Evolutionary conservation across 352 stramenopile species (phyloP), one percentile per base, ranked within the genome.

Genomic region (Pythium plurisporium): DNA sequence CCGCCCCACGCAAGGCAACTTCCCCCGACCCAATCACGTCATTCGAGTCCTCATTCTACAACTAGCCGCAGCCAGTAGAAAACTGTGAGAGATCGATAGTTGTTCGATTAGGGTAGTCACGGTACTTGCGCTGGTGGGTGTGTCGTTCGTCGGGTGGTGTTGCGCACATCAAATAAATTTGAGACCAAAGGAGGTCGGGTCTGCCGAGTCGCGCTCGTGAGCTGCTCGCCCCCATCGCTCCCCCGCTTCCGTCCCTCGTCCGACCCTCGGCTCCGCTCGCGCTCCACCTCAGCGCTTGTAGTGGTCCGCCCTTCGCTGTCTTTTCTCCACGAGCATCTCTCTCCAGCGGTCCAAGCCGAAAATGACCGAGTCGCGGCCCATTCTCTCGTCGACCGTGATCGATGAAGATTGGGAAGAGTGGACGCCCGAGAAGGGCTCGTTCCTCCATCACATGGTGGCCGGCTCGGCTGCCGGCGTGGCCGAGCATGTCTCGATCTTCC

Each of bases 401-500:
- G 84, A 94, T 53, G 86, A 96, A 57, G 89, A 97, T 69, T 97
- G 87, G 87, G 92, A 98, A 56, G 92, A 97, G 64, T 98, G 92
- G 91, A 84, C 90, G 51, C 89, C 89, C 27, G 82, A 95, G 62
- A 95, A 94, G 57, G 86, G 89, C 12, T 96, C 91, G 14, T 99
- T 98, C 77, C 69, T 89, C 55, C 75, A 96, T 61, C 96, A 99
- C 75, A 98, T 97, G 74, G 62, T 98, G 17, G 95, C 96, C 14
- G 95, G 95, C 17, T 98, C 87, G 31, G 77, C 96, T 42, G 97
- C 97, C 7, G 97, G 97, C 48, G 90, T 99, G 33, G 90, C 94
- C 14, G 97, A 99, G 77, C 97, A 99, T 73, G 90, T 96, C 26
- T 86, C 96, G 34, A 97, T 99, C 53, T 99, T 99, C 76, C 97